Evolutionary conservation across 1,284 basidiomycete genomes (phyloP).

Genomic region (Xanthoconium separans): DNA sequence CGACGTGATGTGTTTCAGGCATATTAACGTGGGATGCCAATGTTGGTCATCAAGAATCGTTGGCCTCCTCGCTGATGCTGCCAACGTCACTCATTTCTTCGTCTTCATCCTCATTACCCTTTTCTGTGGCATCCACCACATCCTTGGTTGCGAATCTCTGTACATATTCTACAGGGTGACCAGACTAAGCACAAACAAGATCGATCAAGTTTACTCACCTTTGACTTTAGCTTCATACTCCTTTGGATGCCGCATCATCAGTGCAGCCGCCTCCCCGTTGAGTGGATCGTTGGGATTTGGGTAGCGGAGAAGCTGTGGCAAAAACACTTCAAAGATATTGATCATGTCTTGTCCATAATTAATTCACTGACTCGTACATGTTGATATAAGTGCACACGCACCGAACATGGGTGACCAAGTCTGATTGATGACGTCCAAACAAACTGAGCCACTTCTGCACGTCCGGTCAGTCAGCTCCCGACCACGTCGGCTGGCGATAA

Average conservation of each 20-base stretch:
- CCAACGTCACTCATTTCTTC: slow-evolving; percentile 93
- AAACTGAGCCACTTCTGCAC: slow-evolving; percentile 87
- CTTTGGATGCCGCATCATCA: slow-evolving; percentile 96
- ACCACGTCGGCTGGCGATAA: background rate
- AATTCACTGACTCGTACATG: slow-evolving; percentile 5
- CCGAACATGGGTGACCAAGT: slow-evolving; percentile 99
- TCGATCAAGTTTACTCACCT: slow-evolving; percentile 46
- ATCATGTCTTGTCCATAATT: slow-evolving; percentile 77
- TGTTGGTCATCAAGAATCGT: slow-evolving; percentile 23
- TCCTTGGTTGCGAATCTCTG: slow-evolving; percentile 84
- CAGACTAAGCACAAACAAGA: slow-evolving; percentile 1
- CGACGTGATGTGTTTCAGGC: slow-evolving; percentile 9
- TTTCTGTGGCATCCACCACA: slow-evolving; percentile 65
- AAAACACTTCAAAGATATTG: slow-evolving; percentile 98
- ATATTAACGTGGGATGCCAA: slow-evolving; percentile 1
- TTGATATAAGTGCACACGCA: slow-evolving; percentile 34
- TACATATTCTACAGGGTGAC: slow-evolving; percentile 71
- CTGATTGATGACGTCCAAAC: slow-evolving; percentile 96
- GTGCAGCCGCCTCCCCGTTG: slow-evolving; percentile 95
- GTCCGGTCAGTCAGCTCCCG: slow-evolving; percentile 3
- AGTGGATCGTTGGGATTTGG: slow-evolving; percentile 98
- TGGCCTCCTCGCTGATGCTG: slow-evolving; percentile 76
- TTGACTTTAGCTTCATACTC: slow-evolving; percentile 92
- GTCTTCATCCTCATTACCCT: slow-evolving; percentile 68
- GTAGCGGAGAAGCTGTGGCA: slow-evolving; percentile 95